Percentiles rank a stretch among this genome's conserved stretches.
phyloP scores from a whole-genome alignment of 2,329 filamentous ascomycete species.

The Colletotrichum cordylinicola region DNA sequence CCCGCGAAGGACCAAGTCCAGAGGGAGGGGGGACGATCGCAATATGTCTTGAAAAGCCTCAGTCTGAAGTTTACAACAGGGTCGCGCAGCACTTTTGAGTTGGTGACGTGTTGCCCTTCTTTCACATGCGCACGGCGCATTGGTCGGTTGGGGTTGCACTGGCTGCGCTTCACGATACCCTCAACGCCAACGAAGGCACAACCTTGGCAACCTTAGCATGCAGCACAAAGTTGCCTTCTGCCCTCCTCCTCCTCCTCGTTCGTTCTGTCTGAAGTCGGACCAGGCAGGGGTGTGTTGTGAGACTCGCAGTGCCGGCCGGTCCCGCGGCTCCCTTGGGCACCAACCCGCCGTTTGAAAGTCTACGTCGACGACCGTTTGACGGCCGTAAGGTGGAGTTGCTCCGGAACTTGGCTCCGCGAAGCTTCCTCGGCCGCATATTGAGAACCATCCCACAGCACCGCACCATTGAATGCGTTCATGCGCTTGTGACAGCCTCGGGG shows the following conservation, averaged over 20 bases:
- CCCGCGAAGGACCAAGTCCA: neutral
- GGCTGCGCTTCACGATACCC: neutral
- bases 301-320: neutral
- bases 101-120: conserved; percentile 3
- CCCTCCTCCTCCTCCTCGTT: neutral
- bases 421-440: neutral
- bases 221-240: neutral
- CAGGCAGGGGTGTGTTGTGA: neutral
- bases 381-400: neutral
- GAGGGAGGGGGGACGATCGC: neutral
- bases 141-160: neutral
- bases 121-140: conserved; percentile 17
- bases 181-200: neutral
- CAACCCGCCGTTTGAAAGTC: neutral
- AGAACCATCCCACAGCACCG: neutral
- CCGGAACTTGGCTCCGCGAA: neutral
- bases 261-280: neutral
- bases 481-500: neutral
- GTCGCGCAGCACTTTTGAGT: conserved; percentile 7
- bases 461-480: neutral
- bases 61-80: conserved; percentile 1
- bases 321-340: neutral
- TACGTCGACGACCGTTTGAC: neutral
- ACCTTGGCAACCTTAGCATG: neutral
- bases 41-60: neutral